Evolutionary conservation across 2,329 filamentous ascomycete genomes (phyloP).

Genomic region (Fusarium xyrophilum): DNA sequence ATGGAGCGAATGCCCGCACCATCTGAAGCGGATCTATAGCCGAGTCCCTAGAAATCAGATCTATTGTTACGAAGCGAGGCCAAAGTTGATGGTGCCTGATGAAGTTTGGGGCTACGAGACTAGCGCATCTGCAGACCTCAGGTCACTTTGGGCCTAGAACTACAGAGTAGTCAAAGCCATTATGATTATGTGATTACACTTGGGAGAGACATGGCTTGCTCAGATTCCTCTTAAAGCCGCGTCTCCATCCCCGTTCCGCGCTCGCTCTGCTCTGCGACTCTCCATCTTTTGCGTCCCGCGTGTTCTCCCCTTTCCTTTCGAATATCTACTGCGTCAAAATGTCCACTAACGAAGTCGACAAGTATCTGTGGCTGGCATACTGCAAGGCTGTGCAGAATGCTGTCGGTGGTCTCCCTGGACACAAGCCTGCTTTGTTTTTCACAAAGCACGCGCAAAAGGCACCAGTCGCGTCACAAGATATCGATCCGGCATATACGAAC

Average conservation of each 20-base stretch:
- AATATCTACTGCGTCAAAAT: not conserved
- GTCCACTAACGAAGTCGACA: slow-evolving; percentile 18
- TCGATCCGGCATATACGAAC: slow-evolving; percentile 28
- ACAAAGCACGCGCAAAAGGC: slow-evolving; percentile 34
- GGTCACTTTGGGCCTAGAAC: slow-evolving; percentile 5
- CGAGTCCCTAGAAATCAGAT: not conserved
- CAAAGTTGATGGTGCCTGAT: not conserved
- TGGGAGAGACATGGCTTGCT: slow-evolving; percentile 7
- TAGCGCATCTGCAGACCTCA: slow-evolving; percentile 8
- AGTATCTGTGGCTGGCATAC: slow-evolving; percentile 30
- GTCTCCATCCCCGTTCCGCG: not conserved
- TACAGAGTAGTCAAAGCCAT: not conserved
- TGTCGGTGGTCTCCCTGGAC: slow-evolving; percentile 29
- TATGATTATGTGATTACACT: not conserved
- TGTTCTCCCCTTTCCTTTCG: no score
- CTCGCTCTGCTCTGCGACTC: not conserved
- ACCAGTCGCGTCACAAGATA: slow-evolving; percentile 23
- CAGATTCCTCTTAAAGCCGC: not conserved
- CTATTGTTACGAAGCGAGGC: not conserved
- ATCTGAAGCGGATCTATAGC: not conserved
- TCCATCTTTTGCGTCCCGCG: not conserved
- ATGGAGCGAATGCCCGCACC: not conserved
- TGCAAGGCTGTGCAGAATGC: slow-evolving; percentile 30
- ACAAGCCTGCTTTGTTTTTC: slow-evolving; percentile 32
- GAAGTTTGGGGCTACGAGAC: slow-evolving; percentile 9